Evolutionary conservation across 2,329 filamentous ascomycete genomes (phyloP), one percentile per base, ranked within the genome.

Genomic region (Botryotinia calthae): DNA sequence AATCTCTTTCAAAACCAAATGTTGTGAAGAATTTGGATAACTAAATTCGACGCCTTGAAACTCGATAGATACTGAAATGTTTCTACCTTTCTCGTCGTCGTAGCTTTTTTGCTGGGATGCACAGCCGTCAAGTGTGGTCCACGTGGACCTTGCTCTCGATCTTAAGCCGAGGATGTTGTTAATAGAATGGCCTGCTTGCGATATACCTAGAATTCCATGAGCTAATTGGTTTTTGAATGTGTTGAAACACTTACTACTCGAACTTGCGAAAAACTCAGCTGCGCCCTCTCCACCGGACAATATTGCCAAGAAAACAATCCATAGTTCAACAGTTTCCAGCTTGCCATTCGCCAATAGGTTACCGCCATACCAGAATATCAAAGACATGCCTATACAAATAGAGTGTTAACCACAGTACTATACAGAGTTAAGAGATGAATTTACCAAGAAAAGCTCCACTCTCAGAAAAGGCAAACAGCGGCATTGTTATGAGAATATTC

Each of bases 221-320:
- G 58, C 20, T 34, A 9, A 22, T 25, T 56, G 20, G 8, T 25
- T n/a, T 28, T 59, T 46, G 34, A 25, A 68, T 37, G 98, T 94
- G 58, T 97, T 92, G 10, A n/a, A 62, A 46, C 22, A 72, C 54
- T 31, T 54, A 68, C 63, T 54, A 67, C 44, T 63, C 12, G 93
- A 93, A 81, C 94, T 97, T 10, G 89, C 93, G 84, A 95, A 97
- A 79, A 95, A 90, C 14, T 90, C 91, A 6, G 94, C 95, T 1
- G 95, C 95, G 7, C 93, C 95, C 81, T 98, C 94, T 0, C 94
- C 92, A 62, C 94, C 93, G 79, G 97, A 97, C 78, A 97, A 91
- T 77, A 97, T 88, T 58, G 93, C 88, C 74, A 91, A 89, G 83
- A 97, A 97, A 78, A 93, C 94, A 62, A 97, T 85, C 83, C 97